Evolutionary conservation across 2,329 filamentous ascomycete genomes (phyloP), one percentile per base, ranked within the genome.

Genomic region (Claviceps pazoutovae): DNA sequence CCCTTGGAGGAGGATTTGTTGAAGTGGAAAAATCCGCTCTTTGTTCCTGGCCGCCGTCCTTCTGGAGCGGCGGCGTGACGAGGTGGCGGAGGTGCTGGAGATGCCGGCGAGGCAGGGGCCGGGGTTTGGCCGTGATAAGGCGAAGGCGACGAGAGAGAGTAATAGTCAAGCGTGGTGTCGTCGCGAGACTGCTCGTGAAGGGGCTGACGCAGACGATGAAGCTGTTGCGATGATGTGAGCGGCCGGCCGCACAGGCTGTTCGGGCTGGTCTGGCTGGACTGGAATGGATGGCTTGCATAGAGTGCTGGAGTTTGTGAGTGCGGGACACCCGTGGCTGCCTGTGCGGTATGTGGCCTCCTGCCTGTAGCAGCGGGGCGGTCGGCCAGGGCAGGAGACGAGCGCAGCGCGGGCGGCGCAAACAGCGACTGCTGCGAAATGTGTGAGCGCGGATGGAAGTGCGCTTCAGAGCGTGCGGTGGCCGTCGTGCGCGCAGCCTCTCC

Each of bases 21-120:
- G 62, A 76, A 76, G 61, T 73, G 70, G 59, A 75, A 75, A 63
- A 76, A 75, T 57, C 71, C 70, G 59, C 70, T 69, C 60, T 72
- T 75, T 53, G 70, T 67, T n/a, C 66, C 57, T 57, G 71, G 73
- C 21, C 39, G 53, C 42, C 42, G 45, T 2, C 26, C 38, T 16
- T 21, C 48, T 34, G 46, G 44, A 14, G 53, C n/a, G 50, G 37
- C 45, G 34, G 46, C 43, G 42, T 44, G 43, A 34, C 49, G 53
- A 23, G 43, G 19, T 14, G 49, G 16, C 19, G 17, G 55, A 56
- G 21, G 55, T 56, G 55, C 57, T 49, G 50, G 50, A 51, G 46
- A 49, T 37, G 13, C 43, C 30, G 43, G 43, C 21, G 55, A 57
- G 50, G 49, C 51, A 51, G 50, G 43, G 19, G n/a, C 43, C 19